Conservation (phyloP, 2,329 filamentous ascomycete species). For the Arthrobotrys sphaeroides region DNA sequence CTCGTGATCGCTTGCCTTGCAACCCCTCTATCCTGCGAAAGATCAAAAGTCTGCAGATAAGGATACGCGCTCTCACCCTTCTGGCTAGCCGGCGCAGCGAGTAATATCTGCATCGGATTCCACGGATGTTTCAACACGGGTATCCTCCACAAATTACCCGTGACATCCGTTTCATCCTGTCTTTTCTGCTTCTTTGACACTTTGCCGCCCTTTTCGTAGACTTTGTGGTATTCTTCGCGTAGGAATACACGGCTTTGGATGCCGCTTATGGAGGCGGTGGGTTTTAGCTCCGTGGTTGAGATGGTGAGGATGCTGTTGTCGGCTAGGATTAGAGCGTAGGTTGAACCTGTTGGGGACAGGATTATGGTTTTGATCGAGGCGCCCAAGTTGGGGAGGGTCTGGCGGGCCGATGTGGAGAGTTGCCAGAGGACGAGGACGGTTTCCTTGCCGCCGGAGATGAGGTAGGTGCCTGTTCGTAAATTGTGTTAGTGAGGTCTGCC, state of each 20-base stretch:
- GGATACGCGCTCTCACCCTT: slow-evolving; percentile 63
- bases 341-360: slow-evolving; percentile 79
- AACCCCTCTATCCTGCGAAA: slow-evolving; percentile 79
- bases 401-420: slow-evolving; percentile 81
- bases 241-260: slow-evolving; percentile 73
- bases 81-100: slow-evolving; percentile 73
- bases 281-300: slow-evolving; percentile 87
- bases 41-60: slow-evolving; percentile 85
- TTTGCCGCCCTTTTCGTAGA: slow-evolving; percentile 59
- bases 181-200: slow-evolving; percentile 19
- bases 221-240: slow-evolving; percentile 64
- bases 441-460: slow-evolving; percentile 91
- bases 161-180: background rate
- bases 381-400: slow-evolving; percentile 88
- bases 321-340: slow-evolving; percentile 84
- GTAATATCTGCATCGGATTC: slow-evolving; percentile 71
- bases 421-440: slow-evolving; percentile 93
- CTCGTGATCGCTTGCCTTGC: slow-evolving; percentile 88
- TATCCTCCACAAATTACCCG: slow-evolving; percentile 61
- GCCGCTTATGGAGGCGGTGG: slow-evolving; percentile 83
- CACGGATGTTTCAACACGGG: slow-evolving; percentile 72
- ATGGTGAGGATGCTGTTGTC: slow-evolving; percentile 93
- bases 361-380: slow-evolving; percentile 84
- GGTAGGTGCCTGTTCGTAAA: slow-evolving; percentile 84
- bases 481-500: slow-evolving; percentile 32